Conservation (phyloP, 192 early-diverging fungal genomes). For the Podochytrium sp. region DNA sequence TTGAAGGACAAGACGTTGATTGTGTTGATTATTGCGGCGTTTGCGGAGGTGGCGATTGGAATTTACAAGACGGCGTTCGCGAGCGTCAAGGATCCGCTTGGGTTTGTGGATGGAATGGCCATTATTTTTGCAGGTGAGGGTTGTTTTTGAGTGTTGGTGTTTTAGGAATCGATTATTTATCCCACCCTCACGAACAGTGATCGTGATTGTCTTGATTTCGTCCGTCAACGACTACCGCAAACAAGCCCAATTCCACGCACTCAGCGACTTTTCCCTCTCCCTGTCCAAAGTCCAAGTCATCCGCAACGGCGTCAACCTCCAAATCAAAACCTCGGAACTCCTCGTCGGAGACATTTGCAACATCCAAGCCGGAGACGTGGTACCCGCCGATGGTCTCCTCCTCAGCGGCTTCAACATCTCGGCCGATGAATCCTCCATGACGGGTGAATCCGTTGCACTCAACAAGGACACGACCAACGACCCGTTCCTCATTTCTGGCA, state of each 20-base stretch:
- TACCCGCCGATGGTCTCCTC: slow-evolving; percentile 93
- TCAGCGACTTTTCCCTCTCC: slow-evolving; percentile 47
- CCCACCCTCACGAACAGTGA: slow-evolving; percentile 54
- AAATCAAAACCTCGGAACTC: slow-evolving; percentile 79
- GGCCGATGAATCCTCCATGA: slow-evolving; percentile 88
- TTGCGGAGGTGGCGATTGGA: slow-evolving; percentile 82
- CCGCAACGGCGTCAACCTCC: slow-evolving; percentile 73
- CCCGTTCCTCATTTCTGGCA: slow-evolving; percentile 93
- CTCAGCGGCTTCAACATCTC: slow-evolving; percentile 78
- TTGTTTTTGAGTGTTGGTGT: neutral
- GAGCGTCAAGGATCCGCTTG: slow-evolving; percentile 66
- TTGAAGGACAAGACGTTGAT: slow-evolving; percentile 67
- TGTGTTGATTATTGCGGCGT: slow-evolving; percentile 82
- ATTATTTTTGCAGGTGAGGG: slow-evolving; percentile 69
- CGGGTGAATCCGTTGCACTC: slow-evolving; percentile 88
- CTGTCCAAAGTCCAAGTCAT: slow-evolving; percentile 53
- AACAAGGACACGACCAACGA: slow-evolving; percentile 73
- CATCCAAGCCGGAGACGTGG: slow-evolving; percentile 88
- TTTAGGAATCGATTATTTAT: neutral
- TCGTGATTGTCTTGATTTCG: slow-evolving; percentile 88
- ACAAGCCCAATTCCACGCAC: slow-evolving; percentile 57
- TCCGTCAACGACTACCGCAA: slow-evolving; percentile 76
- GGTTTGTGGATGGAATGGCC: slow-evolving; percentile 70
- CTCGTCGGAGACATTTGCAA: slow-evolving; percentile 89
- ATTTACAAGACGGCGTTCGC: slow-evolving; percentile 77